Evolutionary conservation across 2,329 filamentous ascomycete genomes (phyloP).

Genomic region (Scleromitrula shiraiana): DNA sequence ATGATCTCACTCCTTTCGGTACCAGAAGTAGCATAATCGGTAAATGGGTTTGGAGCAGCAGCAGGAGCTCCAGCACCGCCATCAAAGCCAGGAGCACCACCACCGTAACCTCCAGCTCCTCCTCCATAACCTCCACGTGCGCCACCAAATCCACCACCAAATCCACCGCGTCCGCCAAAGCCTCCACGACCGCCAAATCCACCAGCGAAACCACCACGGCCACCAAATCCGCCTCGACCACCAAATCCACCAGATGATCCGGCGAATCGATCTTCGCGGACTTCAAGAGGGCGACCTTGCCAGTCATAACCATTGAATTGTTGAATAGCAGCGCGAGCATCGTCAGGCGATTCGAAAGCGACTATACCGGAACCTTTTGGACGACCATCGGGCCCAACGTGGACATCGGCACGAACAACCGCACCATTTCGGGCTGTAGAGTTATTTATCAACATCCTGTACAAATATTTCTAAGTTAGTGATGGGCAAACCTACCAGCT

Average conservation of each 20-base stretch:
- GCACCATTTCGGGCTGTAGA: conserved; percentile 54
- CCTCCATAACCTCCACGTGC: conserved; percentile 17
- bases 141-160: conserved; percentile 38
- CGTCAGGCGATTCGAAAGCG: conserved; percentile 88
- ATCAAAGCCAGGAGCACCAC: conserved; percentile 34
- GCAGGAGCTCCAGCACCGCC: conserved; percentile 36
- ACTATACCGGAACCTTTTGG: conserved; percentile 97
- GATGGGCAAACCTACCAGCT: conserved; percentile 62
- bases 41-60: conserved; percentile 78
- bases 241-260: conserved; percentile 43
- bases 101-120: conserved; percentile 49
- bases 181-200: conserved; percentile 51
- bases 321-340: conserved; percentile 90
- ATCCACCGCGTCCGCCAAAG: conserved; percentile 50
- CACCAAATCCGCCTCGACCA: conserved; percentile 37
- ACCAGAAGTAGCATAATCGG: conserved; percentile 80
- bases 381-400: conserved; percentile 81
- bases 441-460: conserved; percentile 19
- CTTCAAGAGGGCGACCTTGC: conserved; percentile 89
- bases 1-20: conserved; percentile 78
- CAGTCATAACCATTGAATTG: conserved; percentile 99
- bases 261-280: conserved; percentile 93
- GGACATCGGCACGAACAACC: conserved; percentile 92
- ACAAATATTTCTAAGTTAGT: conserved; percentile 23
- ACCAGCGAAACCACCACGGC: conserved; percentile 40